Evolutionary conservation across 345 rosid genomes (phyloP).

Genomic region (Corchorus olitorius): DNA sequence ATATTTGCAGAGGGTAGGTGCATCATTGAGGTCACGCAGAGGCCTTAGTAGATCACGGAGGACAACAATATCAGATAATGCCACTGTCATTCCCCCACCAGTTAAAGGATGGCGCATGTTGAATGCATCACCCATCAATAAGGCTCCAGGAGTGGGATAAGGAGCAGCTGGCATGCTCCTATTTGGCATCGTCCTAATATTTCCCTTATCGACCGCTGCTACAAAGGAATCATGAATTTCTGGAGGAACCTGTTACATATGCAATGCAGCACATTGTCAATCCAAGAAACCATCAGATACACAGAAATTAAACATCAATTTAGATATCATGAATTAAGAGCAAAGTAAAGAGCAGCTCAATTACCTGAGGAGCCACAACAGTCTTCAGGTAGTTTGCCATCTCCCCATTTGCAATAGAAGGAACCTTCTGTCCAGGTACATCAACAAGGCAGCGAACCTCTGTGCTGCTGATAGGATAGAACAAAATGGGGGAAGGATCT

Average conservation of each 20-base stretch:
- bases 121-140: slow-evolving; percentile 55
- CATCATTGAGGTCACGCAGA: slow-evolving; percentile 39
- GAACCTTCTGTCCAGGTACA: slow-evolving; percentile 53
- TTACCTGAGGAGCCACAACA: slow-evolving; percentile 52
- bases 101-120: slow-evolving; percentile 60
- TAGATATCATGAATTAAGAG: not conserved
- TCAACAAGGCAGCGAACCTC: slow-evolving; percentile 55
- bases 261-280: slow-evolving; percentile 7
- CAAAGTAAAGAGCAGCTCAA: not conserved
- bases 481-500: slow-evolving; percentile 61
- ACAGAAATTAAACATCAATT: not conserved
- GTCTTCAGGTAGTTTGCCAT: slow-evolving; percentile 46
- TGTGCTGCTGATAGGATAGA: slow-evolving; percentile 55
- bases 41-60: slow-evolving; percentile 49
- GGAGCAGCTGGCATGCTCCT: slow-evolving; percentile 60
- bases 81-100: slow-evolving; percentile 56
- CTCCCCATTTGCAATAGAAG: slow-evolving; percentile 52
- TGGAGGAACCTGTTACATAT: slow-evolving; percentile 39
- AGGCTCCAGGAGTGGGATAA: slow-evolving; percentile 48
- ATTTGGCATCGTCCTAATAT: slow-evolving; percentile 51
- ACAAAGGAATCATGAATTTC: slow-evolving; percentile 44
- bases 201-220: slow-evolving; percentile 47
- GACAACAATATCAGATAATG: slow-evolving; percentile 52
- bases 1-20: slow-evolving; percentile 47
- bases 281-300: not conserved